These are phyloP conservation scores for Mimosa pudica DNA, from an alignment of 306 rosid genomes.

Conservation along the genomic window DNA sequence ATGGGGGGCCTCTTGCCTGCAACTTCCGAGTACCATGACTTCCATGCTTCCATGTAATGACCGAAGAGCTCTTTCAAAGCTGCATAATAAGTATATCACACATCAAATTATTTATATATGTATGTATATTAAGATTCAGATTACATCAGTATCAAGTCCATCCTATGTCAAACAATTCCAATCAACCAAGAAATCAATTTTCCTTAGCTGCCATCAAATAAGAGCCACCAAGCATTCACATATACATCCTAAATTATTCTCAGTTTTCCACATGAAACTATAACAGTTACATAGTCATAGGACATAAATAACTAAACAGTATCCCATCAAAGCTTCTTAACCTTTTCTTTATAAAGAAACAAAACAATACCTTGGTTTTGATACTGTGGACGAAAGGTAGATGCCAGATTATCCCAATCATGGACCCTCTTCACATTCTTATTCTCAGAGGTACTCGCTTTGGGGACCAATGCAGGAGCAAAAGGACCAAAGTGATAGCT, in stretches of 20 bases:
- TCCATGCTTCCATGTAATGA: constrained; percentile 93
- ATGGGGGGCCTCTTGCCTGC: constrained; percentile 60
- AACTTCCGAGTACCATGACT: constrained; percentile 80
- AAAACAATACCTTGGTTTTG: constrained; percentile 80
- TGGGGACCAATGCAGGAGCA: constrained; percentile 62
- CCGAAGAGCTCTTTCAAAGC: constrained; percentile 82
- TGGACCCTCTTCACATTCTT: constrained; percentile 43
- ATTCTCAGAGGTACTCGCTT: constrained; percentile 46
- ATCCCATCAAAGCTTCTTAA: background rate
- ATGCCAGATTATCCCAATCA: constrained; percentile 68
- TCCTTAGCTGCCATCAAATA: background rate
- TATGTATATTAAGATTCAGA: background rate
- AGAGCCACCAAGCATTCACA: background rate
- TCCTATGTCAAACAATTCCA: background rate
- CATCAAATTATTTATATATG: constrained; percentile 21
- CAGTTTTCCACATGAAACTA: background rate
- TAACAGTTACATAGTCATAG: too few species aligned
- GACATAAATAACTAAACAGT: background rate
- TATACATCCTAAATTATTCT: background rate
- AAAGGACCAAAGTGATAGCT: constrained; percentile 88
- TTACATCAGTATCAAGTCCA: constrained; percentile 1
- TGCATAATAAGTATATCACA: constrained; percentile 38
- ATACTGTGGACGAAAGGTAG: constrained; percentile 70
- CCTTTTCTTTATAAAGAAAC: background rate
- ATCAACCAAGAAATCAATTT: background rate